Percentiles rank a stretch among this genome's conserved stretches.
These are phyloP conservation scores for Suaeda aralocaspica DNA, from an alignment of 148 eudicot species.

Conservation along the genomic window DNA sequence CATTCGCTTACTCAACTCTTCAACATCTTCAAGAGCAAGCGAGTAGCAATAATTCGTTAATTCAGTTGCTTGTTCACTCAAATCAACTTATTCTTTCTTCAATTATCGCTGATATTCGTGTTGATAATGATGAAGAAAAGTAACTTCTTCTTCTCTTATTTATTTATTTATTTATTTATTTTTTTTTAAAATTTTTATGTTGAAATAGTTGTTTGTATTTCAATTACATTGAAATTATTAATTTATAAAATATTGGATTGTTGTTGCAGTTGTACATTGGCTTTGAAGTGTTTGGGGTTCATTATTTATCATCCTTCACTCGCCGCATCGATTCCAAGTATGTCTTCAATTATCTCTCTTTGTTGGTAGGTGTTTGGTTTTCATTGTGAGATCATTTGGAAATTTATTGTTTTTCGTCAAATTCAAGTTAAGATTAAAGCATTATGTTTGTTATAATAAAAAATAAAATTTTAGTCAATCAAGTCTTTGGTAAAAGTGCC, in stretches of 20 bases:
- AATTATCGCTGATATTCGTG: constrained; percentile 38
- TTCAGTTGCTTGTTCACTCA: constrained; percentile 36
- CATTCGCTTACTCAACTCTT: constrained; percentile 55
- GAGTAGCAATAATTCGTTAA: constrained; percentile 32
- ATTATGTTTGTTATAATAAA: not conserved
- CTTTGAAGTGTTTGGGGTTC: constrained; percentile 92
- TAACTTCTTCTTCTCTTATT: constrained; percentile 10
- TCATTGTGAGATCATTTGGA: not conserved
- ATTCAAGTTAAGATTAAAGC: not conserved
- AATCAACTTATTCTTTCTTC: constrained; percentile 33
- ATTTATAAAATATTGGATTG: constrained; percentile 1
- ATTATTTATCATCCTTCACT: constrained; percentile 68
- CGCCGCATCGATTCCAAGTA: constrained; percentile 43
- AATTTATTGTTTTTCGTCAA: not conserved
- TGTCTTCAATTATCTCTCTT: not conserved
- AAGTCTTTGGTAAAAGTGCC: no score
- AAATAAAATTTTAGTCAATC: no score
- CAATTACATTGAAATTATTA: not conserved
- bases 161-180: no score
- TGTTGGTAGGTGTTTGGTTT: not conserved
- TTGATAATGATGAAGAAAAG: constrained; percentile 66
- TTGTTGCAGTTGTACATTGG: constrained; percentile 49
- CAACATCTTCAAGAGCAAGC: constrained; percentile 59
- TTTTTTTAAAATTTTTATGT: no score
- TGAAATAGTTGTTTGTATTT: not conserved